These are phyloP conservation scores for Asterella californica DNA, from an alignment of 225 moss, liverwort and hornwort genomes.

Conservation along the genomic window DNA sequence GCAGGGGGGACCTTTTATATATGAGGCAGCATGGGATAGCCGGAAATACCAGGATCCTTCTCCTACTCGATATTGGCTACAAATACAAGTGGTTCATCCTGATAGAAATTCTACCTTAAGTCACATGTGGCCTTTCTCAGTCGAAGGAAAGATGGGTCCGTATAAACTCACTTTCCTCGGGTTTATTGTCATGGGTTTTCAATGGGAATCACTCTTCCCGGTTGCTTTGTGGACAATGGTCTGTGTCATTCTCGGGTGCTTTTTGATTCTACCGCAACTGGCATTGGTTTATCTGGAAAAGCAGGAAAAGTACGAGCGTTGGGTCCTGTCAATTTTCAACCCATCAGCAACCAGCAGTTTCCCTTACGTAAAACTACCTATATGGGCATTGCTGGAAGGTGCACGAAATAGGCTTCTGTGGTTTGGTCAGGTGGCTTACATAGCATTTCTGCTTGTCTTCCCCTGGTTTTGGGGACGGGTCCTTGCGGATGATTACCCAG, in stretches of 20 bases:
- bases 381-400: constrained; percentile 77
- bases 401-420: constrained; percentile 60
- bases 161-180: constrained; percentile 56
- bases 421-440: constrained; percentile 51
- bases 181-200: constrained; percentile 57
- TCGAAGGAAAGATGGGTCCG: constrained; percentile 49
- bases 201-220: constrained; percentile 60
- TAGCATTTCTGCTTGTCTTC: constrained; percentile 50
- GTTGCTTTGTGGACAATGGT: constrained; percentile 59
- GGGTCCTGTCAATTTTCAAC: constrained; percentile 57
- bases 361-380: constrained; percentile 53
- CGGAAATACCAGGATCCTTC: constrained; percentile 46
- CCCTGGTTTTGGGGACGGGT: constrained; percentile 94
- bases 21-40: constrained; percentile 57
- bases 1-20: constrained; percentile 53
- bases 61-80: constrained; percentile 60
- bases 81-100: constrained; percentile 50
- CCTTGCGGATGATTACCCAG: constrained; percentile 76
- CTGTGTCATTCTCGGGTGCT: constrained; percentile 38
- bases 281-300: constrained; percentile 52
- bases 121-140: constrained; percentile 72
- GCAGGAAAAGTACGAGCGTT: constrained; percentile 52
- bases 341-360: constrained; percentile 44
- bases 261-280: constrained; percentile 61
- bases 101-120: constrained; percentile 38